Conservation (phyloP, 257 asterid species). For the Handroanthus guayacan region DNA sequence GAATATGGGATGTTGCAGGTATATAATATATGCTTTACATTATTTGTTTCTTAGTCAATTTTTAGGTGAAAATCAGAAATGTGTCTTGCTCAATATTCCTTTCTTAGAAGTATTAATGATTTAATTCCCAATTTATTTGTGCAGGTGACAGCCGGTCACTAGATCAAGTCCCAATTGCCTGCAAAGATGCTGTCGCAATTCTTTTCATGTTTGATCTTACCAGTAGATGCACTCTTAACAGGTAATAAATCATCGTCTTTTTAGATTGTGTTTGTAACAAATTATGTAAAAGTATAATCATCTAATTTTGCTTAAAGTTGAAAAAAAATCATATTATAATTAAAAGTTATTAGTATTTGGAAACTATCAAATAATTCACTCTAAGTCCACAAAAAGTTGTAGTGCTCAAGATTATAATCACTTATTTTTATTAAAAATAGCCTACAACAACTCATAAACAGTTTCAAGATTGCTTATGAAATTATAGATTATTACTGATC, state of each 20-base stretch:
- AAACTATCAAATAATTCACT: too few species aligned
- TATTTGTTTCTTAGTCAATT: constrained; percentile 7
- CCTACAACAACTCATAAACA: too few species aligned
- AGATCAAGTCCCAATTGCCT: constrained; percentile 89
- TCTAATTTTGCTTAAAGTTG: too few species aligned
- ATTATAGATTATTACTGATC: too few species aligned
- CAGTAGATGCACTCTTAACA: constrained; percentile 71
- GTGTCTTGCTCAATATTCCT: too few species aligned
- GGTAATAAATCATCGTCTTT: constrained; percentile 35
- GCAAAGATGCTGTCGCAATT: constrained; percentile 92
- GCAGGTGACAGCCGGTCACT: constrained; percentile 69
- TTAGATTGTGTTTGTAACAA: not conserved
- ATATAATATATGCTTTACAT: not conserved
- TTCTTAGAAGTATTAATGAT: too few species aligned
- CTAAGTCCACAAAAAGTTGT: too few species aligned
- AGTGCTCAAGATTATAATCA: too few species aligned
- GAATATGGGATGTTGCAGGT: constrained; percentile 97
- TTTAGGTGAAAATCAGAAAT: constrained; percentile 27
- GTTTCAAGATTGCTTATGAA: too few species aligned
- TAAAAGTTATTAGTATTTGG: too few species aligned
- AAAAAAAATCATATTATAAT: too few species aligned
- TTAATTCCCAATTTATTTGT: not conserved
- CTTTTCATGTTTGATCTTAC: constrained; percentile 94
- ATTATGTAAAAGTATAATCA: not conserved
- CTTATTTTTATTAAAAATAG: too few species aligned